Percentiles rank a stretch among this genome's conserved stretches.
These are phyloP conservation scores for Tricholoma saponaceum DNA, from an alignment of 768 basidiomycete species.

Conservation along the genomic window DNA sequence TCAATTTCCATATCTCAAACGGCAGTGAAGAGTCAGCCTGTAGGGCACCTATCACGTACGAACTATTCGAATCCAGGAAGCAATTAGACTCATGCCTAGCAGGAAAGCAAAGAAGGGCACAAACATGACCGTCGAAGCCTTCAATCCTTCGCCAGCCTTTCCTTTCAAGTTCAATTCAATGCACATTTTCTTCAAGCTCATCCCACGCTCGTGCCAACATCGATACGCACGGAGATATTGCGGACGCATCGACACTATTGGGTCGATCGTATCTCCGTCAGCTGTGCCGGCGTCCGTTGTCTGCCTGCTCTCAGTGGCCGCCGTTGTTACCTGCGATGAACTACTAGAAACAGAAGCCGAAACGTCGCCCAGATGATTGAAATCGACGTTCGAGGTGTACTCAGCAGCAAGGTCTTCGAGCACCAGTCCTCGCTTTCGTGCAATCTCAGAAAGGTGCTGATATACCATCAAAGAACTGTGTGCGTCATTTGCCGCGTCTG, in stretches of 20 bases:
- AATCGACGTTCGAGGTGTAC: slow-evolving; percentile 5
- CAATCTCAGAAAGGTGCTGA: slow-evolving; percentile 22
- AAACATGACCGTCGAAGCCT: slow-evolving; percentile 28
- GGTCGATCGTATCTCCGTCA: neutral
- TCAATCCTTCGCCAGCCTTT: slow-evolving; percentile 17
- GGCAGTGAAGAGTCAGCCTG: slow-evolving; percentile 21
- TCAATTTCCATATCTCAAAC: slow-evolving; percentile 24
- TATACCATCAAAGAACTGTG: slow-evolving; percentile 30
- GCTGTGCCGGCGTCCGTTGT: neutral
- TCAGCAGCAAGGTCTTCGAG: slow-evolving; percentile 8
- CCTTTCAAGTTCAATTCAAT: slow-evolving; percentile 19
- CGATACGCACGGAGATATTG: slow-evolving; percentile 31
- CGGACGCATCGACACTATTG: slow-evolving; percentile 11
- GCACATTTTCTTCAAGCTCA: slow-evolving; percentile 28
- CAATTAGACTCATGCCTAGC: neutral
- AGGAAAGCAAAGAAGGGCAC: slow-evolving; percentile 8
- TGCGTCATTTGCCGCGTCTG: slow-evolving; percentile 37
- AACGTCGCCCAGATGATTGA: neutral
- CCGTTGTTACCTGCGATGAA: neutral
- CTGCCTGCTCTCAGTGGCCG: neutral
- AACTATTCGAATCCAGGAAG: slow-evolving; percentile 11
- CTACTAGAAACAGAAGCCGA: neutral
- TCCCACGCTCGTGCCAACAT: slow-evolving; percentile 24
- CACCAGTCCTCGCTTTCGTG: slow-evolving; percentile 13
- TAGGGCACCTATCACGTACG: slow-evolving; percentile 30